Evolutionary conservation across 2,329 filamentous ascomycete genomes (phyloP).

Genomic region (Cylindrodendrum hubeiense): DNA sequence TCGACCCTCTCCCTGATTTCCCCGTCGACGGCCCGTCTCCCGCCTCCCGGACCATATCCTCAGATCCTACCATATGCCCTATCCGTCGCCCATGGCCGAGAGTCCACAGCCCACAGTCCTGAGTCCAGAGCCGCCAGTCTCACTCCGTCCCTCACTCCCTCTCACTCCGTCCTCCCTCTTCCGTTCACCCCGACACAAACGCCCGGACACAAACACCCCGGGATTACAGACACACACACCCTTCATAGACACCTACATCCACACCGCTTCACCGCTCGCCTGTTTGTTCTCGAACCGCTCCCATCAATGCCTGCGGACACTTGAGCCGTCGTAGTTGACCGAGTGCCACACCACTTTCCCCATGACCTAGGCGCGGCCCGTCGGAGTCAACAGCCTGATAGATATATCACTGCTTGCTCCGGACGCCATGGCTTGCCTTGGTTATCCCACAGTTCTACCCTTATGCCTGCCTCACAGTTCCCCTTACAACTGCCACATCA

Average conservation of each 20-base stretch:
- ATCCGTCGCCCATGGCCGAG: conserved; percentile 36
- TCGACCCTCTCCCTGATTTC: conserved; percentile 39
- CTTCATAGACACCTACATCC: conserved; percentile 30
- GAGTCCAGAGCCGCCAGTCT: conserved; percentile 33
- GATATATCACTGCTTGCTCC: conserved; percentile 36
- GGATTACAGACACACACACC: background rate
- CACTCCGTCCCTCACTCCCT: conserved; percentile 24
- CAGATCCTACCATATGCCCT: too few species aligned
- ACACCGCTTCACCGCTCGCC: conserved; percentile 43
- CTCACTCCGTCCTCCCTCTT: background rate
- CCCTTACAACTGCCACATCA: conserved; percentile 35
- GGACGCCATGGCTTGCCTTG: conserved; percentile 11
- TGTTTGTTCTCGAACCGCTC: conserved; percentile 31
- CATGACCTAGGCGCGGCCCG: conserved; percentile 40
- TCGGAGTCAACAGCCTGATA: conserved; percentile 32
- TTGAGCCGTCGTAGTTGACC: conserved; percentile 40
- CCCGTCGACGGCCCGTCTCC: conserved; percentile 43
- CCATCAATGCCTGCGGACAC: conserved; percentile 33
- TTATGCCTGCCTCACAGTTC: conserved; percentile 26
- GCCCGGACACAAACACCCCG: conserved; percentile 33
- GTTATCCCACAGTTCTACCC: conserved; percentile 10
- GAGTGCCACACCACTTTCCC: conserved; percentile 46
- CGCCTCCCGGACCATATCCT: conserved; percentile 41
- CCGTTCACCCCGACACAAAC: conserved; percentile 24
- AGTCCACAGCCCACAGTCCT: too few species aligned